A percentile compares a stretch with the other conserved stretches of the same genome.
These are phyloP conservation scores for Cryphonectria radicalis DNA, from an alignment of 2,329 filamentous ascomycete species.

Conservation along the genomic window DNA sequence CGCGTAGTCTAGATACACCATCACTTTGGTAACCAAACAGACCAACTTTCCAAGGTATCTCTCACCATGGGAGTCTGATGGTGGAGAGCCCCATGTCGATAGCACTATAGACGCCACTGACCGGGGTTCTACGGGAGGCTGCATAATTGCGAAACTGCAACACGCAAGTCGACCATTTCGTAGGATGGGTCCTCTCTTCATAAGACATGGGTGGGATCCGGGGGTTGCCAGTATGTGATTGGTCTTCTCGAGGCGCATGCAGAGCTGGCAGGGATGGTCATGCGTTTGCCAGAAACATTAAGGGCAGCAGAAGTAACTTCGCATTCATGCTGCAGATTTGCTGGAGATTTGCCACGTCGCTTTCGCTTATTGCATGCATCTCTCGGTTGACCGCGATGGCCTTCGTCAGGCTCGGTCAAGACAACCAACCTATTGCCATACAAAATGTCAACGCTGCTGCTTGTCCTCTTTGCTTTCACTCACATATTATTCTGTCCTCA, in stretches of 20 bases:
- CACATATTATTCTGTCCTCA: too few species aligned
- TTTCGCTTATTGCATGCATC: neutral
- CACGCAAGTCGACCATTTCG: neutral
- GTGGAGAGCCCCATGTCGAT: neutral
- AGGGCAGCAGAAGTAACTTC: neutral
- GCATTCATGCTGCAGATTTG: neutral
- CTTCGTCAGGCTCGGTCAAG: neutral
- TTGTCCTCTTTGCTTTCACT: neutral
- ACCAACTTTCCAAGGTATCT: neutral
- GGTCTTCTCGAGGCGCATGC: neutral
- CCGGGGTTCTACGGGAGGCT: neutral
- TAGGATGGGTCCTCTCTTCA: neutral
- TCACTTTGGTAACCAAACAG: neutral
- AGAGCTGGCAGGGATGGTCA: neutral
- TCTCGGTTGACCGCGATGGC: neutral
- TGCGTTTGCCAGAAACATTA: neutral
- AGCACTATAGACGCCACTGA: neutral
- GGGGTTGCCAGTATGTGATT: neutral
- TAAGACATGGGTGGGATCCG: neutral
- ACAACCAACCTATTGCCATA: neutral
- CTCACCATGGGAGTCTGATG: neutral
- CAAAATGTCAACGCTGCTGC: neutral
- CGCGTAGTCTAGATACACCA: neutral
- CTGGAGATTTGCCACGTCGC: neutral
- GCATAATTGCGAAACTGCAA: neutral